Percentiles rank a stretch among this genome's conserved stretches.
Evolutionary conservation across 2,329 filamentous ascomycete species (phyloP).

Genomic region (Cladobotryum mycophilum): DNA sequence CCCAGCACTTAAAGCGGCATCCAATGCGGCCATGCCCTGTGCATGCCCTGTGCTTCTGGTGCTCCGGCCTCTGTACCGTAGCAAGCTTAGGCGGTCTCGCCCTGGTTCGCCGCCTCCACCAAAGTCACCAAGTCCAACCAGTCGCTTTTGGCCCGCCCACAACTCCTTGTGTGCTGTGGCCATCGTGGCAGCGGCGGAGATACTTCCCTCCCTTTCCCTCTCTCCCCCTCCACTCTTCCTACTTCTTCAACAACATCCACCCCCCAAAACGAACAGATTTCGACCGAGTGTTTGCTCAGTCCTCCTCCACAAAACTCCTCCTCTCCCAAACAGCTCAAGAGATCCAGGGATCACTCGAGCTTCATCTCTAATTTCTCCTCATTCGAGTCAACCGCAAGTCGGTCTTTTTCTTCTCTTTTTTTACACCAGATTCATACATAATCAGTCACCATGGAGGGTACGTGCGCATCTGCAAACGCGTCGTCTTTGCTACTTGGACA

Average conservation of each 20-base stretch:
- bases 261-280: slow-evolving; percentile 15
- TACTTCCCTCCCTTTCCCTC: slow-evolving; percentile 22
- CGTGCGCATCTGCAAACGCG: slow-evolving; percentile 21
- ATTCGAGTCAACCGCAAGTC: background rate
- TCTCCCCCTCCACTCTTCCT: slow-evolving; percentile 26
- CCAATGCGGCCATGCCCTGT: slow-evolving; percentile 18
- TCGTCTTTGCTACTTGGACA: slow-evolving; percentile 1
- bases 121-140: slow-evolving; percentile 21
- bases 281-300: slow-evolving; percentile 12
- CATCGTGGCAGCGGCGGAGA: slow-evolving; percentile 13
- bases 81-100: slow-evolving; percentile 8
- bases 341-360: slow-evolving; percentile 11
- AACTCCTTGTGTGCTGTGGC: slow-evolving; percentile 22
- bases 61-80: slow-evolving; percentile 1
- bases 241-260: slow-evolving; percentile 24
- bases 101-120: slow-evolving; percentile 15
- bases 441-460: slow-evolving; percentile 54
- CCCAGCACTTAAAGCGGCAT: slow-evolving; percentile 26
- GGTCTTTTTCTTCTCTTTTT: slow-evolving; percentile 10
- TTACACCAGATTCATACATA: slow-evolving; percentile 28
- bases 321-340: slow-evolving; percentile 7
- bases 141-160: slow-evolving; percentile 29
- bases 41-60: background rate
- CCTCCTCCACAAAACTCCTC: slow-evolving; percentile 15
- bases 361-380: slow-evolving; percentile 11